These are phyloP conservation scores for Melanomma pulvis-pyrius DNA, from an alignment of 495 filamentous ascomycete genomes.

Conservation along the genomic window DNA sequence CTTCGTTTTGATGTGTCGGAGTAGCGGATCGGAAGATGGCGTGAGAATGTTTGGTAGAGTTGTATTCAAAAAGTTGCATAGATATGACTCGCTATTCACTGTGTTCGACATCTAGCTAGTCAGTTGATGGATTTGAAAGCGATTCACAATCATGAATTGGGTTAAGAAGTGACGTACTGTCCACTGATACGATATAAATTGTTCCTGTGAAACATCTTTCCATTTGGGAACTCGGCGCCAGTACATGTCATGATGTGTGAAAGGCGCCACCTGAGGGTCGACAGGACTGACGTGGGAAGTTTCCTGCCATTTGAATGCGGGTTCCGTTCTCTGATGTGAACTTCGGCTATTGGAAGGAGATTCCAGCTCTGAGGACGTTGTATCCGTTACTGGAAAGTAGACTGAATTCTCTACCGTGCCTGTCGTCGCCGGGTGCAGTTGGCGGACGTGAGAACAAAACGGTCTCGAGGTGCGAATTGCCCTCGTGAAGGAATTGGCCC, in stretches of 20 bases:
- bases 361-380: too few species aligned
- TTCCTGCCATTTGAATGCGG: too few species aligned
- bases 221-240: conserved; percentile 53
- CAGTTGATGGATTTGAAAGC: not conserved
- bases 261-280: too few species aligned
- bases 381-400: too few species aligned
- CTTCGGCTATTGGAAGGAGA: too few species aligned
- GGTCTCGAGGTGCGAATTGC: too few species aligned
- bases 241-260: conserved; percentile 14
- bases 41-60: conserved; percentile 51
- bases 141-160: not conserved
- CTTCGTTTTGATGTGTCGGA: conserved; percentile 47
- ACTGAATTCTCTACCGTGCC: too few species aligned
- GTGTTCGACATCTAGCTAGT: conserved; percentile 42
- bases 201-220: conserved; percentile 48
- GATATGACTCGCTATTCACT: conserved; percentile 46
- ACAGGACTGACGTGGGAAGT: too few species aligned
- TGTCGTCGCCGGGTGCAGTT: too few species aligned
- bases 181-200: conserved; percentile 55
- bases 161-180: conserved; percentile 45
- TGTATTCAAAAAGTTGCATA: conserved; percentile 49
- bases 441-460: too few species aligned
- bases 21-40: conserved; percentile 21
- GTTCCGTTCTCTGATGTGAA: too few species aligned
- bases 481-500: too few species aligned